Evolutionary conservation across 192 early-diverging fungal species (phyloP).

Genomic region (Gamsiella multidivaricata): DNA sequence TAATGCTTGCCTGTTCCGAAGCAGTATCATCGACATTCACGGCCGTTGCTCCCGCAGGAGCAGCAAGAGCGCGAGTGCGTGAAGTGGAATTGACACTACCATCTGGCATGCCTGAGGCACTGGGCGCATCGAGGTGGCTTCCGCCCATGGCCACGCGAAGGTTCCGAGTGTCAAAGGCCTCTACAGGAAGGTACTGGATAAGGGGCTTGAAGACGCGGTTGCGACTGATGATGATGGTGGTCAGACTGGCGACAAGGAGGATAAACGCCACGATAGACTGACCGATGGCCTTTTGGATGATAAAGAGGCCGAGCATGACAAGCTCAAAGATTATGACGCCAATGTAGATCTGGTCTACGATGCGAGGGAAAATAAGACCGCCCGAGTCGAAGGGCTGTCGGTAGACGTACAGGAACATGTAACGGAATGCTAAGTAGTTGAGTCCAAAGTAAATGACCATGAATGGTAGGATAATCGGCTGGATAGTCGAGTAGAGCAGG

Average conservation of each 20-base stretch:
- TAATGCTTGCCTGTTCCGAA: neutral
- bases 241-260: constrained; percentile 29
- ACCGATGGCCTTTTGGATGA: constrained; percentile 59
- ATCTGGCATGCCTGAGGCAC: neutral
- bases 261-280: constrained; percentile 61
- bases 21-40: neutral
- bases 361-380: constrained; percentile 69
- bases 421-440: constrained; percentile 76
- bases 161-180: constrained; percentile 16
- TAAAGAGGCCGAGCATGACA: constrained; percentile 76
- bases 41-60: neutral
- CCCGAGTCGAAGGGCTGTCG: constrained; percentile 66
- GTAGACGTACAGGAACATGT: constrained; percentile 84
- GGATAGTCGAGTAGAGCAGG: constrained; percentile 76
- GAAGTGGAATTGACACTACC: neutral
- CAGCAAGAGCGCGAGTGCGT: too few relatives aligned
- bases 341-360: constrained; percentile 70
- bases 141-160: neutral
- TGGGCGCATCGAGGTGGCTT: neutral
- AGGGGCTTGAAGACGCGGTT: constrained; percentile 53
- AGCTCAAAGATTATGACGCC: constrained; percentile 77
- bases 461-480: constrained; percentile 80
- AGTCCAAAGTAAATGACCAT: constrained; percentile 77
- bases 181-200: constrained; percentile 57
- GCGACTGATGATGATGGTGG: constrained; percentile 47